Evolutionary conservation across 441 rosid species (phyloP).

Genomic region (Pelargonium fulgidum): DNA sequence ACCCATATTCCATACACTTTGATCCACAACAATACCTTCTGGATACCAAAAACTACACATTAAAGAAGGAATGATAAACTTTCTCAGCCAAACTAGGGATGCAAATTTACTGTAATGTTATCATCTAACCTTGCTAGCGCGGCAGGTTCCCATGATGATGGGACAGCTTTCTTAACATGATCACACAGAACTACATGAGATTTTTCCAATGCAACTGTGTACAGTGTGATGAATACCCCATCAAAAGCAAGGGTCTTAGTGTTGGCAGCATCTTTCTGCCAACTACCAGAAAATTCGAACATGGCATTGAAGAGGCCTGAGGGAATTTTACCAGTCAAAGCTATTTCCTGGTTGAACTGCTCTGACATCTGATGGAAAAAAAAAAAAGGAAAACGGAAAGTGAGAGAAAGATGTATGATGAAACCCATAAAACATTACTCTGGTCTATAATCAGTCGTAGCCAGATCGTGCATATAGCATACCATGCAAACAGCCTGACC

Average conservation of each 20-base stretch:
- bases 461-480: not conserved
- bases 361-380: constrained; percentile 69
- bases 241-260: constrained; percentile 89
- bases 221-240: constrained; percentile 82
- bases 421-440: constrained; percentile 4
- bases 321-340: constrained; percentile 87
- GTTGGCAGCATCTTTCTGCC: constrained; percentile 91
- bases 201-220: constrained; percentile 76
- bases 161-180: constrained; percentile 77
- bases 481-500: not conserved
- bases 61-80: not conserved
- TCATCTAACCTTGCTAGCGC: constrained; percentile 65
- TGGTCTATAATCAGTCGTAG: not conserved
- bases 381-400: constrained; percentile 3
- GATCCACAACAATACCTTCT: not conserved
- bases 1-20: not conserved
- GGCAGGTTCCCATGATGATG: constrained; percentile 90
- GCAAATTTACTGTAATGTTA: not conserved
- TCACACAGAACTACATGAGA: constrained; percentile 70
- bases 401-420: constrained; percentile 5
- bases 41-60: not conserved
- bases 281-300: constrained; percentile 80
- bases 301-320: constrained; percentile 83
- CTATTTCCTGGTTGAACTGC: constrained; percentile 87
- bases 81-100: not conserved